Base-by-base conservation (phyloP, 495 filamentous ascomycete species). In the Umbilicaria muhlenbergii region DNA sequence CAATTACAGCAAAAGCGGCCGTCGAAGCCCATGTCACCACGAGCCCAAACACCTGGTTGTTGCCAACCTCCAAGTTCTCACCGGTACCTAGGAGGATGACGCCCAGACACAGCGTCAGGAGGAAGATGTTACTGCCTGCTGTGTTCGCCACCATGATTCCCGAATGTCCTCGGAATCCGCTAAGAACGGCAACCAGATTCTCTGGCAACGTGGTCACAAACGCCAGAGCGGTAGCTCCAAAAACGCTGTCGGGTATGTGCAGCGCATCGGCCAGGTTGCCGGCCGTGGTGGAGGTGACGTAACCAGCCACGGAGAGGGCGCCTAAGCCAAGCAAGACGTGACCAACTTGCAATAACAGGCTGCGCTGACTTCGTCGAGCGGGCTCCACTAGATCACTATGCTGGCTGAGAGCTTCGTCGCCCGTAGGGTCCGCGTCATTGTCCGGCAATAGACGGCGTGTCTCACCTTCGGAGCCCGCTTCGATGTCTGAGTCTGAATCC, bases 71-170 rank as follows among this genome's bases (percentile, higher is more conserved):
- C 19, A 21, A 21, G 19, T 21, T 21, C 5, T 5, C 19, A 5
- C 19, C 19, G 19, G 2, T 21, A 5, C 19, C 5, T 21, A 21
- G 5, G 19, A 21, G 19, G 19, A 66, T 34, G 21, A 72, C 47
- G 4, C 71, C 71, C 17, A 65, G 48, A 47, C 71, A 75, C 5
- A 75, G 53, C 0, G 68, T 68, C 7, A 74, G 48, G 32, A 75
- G 55, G 50, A 75, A 74, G 14, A 73, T 67, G 41, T 77, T 77
- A 44, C 65, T 70, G 14, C 72, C 71, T 19, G 65, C 72, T 11
- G 68, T 72, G 21, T 61, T 70, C 2, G 71, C 72, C 41, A 72
- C 66, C 18, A 77, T 39, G 41, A 75, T 69, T 3, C 71, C 69
- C 1, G 53, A 49, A 16, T 74, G 64, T 1, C 65, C 63, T 1